Conservation (phyloP, 371 early-diverging fungal species). For the Circinella umbellata region DNA sequence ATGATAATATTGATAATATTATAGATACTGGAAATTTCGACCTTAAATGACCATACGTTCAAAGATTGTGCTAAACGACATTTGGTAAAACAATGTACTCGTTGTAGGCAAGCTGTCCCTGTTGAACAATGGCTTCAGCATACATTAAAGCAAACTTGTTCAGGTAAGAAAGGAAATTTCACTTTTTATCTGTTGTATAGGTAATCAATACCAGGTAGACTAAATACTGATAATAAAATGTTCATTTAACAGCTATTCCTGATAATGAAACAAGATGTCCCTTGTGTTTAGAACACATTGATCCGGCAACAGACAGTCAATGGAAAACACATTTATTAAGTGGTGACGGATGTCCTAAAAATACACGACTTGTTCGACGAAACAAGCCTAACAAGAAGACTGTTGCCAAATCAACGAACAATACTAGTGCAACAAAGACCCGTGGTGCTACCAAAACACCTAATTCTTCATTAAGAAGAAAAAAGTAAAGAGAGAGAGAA, state of each 20-base stretch:
- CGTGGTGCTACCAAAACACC: constrained; percentile 8
- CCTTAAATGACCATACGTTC: constrained; percentile 60
- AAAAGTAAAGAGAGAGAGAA: constrained; percentile 12
- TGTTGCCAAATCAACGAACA: neutral
- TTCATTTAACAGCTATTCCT: constrained; percentile 10
- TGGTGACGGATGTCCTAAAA: constrained; percentile 61
- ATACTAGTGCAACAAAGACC: constrained; percentile 3
- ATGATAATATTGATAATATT: neutral
- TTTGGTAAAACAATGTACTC: constrained; percentile 66
- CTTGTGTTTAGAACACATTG: constrained; percentile 61
- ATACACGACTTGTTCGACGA: constrained; percentile 25
- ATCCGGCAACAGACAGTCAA: constrained; percentile 61
- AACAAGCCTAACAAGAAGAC: constrained; percentile 12
- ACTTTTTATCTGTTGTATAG: neutral
- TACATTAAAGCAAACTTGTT: constrained; percentile 52
- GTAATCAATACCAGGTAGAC: constrained; percentile 14
- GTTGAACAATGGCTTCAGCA: constrained; percentile 66
- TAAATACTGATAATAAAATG: constrained; percentile 23
- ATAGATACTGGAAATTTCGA: constrained; percentile 78
- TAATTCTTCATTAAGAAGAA: constrained; percentile 16
- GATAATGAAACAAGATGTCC: constrained; percentile 62
- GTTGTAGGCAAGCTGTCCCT: constrained; percentile 67
- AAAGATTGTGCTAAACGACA: constrained; percentile 61
- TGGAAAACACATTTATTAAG: constrained; percentile 72
- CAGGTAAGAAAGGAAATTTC: constrained; percentile 26